Evolutionary conservation across 164 flowering plant genomes (phyloP).

Genomic region (Nymphaea colorata): DNA sequence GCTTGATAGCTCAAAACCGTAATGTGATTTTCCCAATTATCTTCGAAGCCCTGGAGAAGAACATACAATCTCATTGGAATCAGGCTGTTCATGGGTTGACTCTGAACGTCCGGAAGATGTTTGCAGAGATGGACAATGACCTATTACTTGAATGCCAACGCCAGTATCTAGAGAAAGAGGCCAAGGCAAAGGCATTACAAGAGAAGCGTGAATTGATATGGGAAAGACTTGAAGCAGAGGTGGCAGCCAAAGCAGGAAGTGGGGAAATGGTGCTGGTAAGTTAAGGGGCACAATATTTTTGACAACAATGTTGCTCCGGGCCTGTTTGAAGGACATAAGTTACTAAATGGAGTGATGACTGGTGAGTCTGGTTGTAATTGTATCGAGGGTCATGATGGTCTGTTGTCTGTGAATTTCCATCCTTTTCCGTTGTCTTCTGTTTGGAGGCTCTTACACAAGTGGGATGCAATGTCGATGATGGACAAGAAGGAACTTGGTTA

Average conservation of each 20-base stretch:
- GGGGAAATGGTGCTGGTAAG: constrained; percentile 35
- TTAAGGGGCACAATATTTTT: background rate
- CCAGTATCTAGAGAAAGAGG: constrained; percentile 39
- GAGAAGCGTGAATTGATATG: constrained; percentile 52
- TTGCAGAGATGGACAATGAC: constrained; percentile 63
- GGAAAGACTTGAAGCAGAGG: constrained; percentile 55
- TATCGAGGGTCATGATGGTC: background rate
- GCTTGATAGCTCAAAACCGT: constrained; percentile 69
- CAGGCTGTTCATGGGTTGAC: constrained; percentile 72
- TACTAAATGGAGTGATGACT: background rate
- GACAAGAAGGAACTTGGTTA: background rate
- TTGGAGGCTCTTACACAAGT: background rate
- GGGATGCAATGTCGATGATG: background rate
- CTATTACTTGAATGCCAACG: constrained; percentile 57
- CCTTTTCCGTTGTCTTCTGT: background rate
- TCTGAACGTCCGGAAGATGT: constrained; percentile 56
- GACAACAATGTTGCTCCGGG: background rate
- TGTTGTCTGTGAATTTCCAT: background rate
- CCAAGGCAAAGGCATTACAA: constrained; percentile 33
- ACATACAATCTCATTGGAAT: constrained; percentile 62
- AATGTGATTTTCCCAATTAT: constrained; percentile 46
- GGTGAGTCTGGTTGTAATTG: background rate
- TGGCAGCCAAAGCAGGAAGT: constrained; percentile 28
- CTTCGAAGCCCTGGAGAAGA: constrained; percentile 60
- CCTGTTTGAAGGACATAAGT: background rate